phyloP scores from a whole-genome alignment of 2,329 filamentous ascomycete species.

The Elsinoe necatrix region DNA sequence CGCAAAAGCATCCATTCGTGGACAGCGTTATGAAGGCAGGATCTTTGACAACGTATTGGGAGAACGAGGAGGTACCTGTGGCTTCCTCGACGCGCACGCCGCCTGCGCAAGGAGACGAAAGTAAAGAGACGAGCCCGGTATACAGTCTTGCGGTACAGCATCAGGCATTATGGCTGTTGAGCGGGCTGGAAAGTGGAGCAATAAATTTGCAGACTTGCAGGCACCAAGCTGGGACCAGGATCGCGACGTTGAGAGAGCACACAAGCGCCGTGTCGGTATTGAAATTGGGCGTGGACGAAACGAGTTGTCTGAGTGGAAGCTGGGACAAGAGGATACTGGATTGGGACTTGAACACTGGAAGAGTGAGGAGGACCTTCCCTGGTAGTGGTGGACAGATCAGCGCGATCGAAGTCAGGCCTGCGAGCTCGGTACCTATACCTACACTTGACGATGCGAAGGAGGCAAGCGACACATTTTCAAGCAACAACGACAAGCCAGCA shows the following conservation, averaged over 20 bases:
- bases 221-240: slow-evolving; percentile 88
- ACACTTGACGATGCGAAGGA: slow-evolving; percentile 54
- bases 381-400: slow-evolving; percentile 78
- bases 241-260: slow-evolving; percentile 71
- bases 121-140: slow-evolving; percentile 59
- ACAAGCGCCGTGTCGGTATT: slow-evolving; percentile 87
- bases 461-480: slow-evolving; percentile 61
- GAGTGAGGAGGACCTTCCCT: slow-evolving; percentile 65
- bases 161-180: slow-evolving; percentile 82
- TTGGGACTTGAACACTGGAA: slow-evolving; percentile 88
- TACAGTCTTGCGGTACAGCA: slow-evolving; percentile 91
- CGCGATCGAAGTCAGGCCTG: slow-evolving; percentile 74
- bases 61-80: slow-evolving; percentile 65
- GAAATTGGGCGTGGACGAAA: slow-evolving; percentile 73
- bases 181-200: slow-evolving; percentile 78
- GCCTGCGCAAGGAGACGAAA: slow-evolving; percentile 41
- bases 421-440: slow-evolving; percentile 66
- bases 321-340: slow-evolving; percentile 95
- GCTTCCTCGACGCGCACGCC: slow-evolving; percentile 36
- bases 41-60: slow-evolving; percentile 93
- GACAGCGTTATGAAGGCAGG: slow-evolving; percentile 95
- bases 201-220: slow-evolving; percentile 92
- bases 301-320: slow-evolving; percentile 78
- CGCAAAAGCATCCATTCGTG: slow-evolving; percentile 92
- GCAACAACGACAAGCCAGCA: slow-evolving; percentile 59